Evolutionary conservation across 2,329 filamentous ascomycete genomes (phyloP).

Genomic region (Colletotrichum sublineola): DNA sequence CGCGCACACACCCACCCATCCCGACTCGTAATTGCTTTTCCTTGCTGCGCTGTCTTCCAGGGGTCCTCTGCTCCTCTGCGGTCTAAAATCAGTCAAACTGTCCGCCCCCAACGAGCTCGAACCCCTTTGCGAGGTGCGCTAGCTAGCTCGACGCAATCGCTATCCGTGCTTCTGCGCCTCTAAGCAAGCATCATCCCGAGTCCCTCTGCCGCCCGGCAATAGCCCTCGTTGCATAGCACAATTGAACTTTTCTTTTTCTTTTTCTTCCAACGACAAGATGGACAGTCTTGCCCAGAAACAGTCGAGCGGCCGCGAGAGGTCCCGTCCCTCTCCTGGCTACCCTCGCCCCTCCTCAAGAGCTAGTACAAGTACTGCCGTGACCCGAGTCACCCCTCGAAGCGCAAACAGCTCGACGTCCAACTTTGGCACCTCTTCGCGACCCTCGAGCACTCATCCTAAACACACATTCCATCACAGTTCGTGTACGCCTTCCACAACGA

Average conservation of each 20-base stretch:
- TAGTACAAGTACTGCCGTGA: conserved; percentile 49
- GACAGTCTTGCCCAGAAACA: conserved; percentile 19
- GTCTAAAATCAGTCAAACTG: neutral
- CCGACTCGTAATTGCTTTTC: conserved; percentile 6
- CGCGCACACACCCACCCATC: conserved; percentile 19
- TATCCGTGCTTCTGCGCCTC: conserved; percentile 18
- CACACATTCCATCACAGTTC: conserved; percentile 58
- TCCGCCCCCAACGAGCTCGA: neutral
- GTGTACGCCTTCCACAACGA: conserved; percentile 51
- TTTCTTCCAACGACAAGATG: conserved; percentile 17
- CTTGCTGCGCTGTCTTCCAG: neutral
- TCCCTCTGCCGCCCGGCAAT: too few species aligned
- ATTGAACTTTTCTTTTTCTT: neutral
- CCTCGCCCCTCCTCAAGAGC: conserved; percentile 62
- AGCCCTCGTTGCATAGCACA: neutral
- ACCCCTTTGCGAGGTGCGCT: neutral
- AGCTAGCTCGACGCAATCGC: conserved; percentile 26
- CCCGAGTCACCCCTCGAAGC: conserved; percentile 54
- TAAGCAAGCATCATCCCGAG: conserved; percentile 35
- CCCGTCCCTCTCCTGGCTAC: conserved; percentile 44
- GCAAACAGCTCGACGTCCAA: conserved; percentile 59
- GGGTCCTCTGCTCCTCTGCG: conserved; percentile 11
- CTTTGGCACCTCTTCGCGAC: conserved; percentile 53
- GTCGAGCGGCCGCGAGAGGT: conserved; percentile 37
- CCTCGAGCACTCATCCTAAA: conserved; percentile 51